Evolutionary conservation across 2,329 filamentous ascomycete genomes (phyloP).

Genomic region (Chrysoporthe puriensis): DNA sequence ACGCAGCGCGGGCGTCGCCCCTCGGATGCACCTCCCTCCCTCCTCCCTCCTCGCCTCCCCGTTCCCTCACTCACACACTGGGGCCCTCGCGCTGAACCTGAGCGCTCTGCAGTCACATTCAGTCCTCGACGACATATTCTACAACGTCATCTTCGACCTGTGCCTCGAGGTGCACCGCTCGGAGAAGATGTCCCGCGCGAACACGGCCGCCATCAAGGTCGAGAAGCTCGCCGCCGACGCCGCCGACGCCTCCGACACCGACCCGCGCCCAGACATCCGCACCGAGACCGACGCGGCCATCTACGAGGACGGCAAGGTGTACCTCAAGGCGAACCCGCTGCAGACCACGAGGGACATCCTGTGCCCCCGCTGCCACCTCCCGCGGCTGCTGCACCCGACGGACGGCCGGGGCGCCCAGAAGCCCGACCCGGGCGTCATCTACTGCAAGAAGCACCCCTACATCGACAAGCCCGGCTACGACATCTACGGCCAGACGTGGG

Average conservation of each 20-base stretch:
- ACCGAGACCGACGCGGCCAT: constrained; percentile 69
- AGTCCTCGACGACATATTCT: constrained; percentile 74
- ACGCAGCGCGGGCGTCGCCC: not conserved
- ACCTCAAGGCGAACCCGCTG: constrained; percentile 73
- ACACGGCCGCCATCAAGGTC: constrained; percentile 65
- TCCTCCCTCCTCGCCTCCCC: not conserved
- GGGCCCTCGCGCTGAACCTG: constrained; percentile 3
- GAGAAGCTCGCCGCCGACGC: constrained; percentile 64
- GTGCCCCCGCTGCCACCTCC: constrained; percentile 75
- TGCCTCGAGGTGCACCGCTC: constrained; percentile 75
- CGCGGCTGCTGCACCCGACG: constrained; percentile 72
- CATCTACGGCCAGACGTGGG: constrained; percentile 82
- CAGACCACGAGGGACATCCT: constrained; percentile 72
- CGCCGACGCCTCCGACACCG: constrained; percentile 56
- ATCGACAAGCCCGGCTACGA: constrained; percentile 77
- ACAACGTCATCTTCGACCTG: constrained; percentile 77
- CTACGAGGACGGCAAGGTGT: constrained; percentile 71
- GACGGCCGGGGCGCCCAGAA: constrained; percentile 69
- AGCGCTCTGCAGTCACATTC: constrained; percentile 55
- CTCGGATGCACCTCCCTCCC: not conserved
- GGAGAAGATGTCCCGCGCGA: constrained; percentile 74
- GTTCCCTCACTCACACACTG: constrained; percentile 3
- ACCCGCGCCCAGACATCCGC: constrained; percentile 58
- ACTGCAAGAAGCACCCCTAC: constrained; percentile 80
- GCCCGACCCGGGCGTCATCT: constrained; percentile 69